These are phyloP conservation scores for Pistacia atlantica DNA, from an alignment of 345 rosid genomes.

Conservation along the genomic window DNA sequence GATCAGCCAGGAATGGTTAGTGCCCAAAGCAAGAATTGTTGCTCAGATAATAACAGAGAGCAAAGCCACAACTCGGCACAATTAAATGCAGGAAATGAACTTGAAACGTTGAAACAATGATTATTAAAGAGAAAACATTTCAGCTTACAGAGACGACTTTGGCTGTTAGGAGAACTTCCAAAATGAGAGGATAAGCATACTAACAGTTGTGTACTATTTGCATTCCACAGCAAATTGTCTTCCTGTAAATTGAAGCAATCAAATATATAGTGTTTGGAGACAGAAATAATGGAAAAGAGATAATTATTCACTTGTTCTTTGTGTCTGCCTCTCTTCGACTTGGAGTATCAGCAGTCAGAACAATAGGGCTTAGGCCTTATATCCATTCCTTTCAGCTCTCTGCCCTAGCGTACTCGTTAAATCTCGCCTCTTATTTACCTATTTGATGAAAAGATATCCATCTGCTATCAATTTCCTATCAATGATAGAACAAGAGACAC, in stretches of 20 bases:
- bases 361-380: conserved; percentile 55
- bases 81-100: background rate
- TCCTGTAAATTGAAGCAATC: background rate
- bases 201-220: conserved; percentile 3
- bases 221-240: background rate
- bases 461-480: background rate
- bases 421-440: conserved; percentile 71
- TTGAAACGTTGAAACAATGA: background rate
- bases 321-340: conserved; percentile 85
- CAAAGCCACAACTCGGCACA: background rate
- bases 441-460: background rate
- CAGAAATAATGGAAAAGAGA: conserved; percentile 17
- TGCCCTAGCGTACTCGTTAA: conserved; percentile 55
- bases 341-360: conserved; percentile 87
- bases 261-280: background rate
- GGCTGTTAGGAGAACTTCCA: conserved; percentile 59
- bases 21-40: no score
- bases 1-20: no score
- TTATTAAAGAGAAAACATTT: background rate
- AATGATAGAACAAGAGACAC: background rate
- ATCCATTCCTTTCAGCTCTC: conserved; percentile 87
- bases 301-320: conserved; percentile 61
- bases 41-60: background rate
- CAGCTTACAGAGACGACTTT: conserved; percentile 54
- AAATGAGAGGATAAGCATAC: background rate